These are phyloP conservation scores for Globomyces sp. DNA, from an alignment of 371 early-diverging fungal species.

Conservation along the genomic window DNA sequence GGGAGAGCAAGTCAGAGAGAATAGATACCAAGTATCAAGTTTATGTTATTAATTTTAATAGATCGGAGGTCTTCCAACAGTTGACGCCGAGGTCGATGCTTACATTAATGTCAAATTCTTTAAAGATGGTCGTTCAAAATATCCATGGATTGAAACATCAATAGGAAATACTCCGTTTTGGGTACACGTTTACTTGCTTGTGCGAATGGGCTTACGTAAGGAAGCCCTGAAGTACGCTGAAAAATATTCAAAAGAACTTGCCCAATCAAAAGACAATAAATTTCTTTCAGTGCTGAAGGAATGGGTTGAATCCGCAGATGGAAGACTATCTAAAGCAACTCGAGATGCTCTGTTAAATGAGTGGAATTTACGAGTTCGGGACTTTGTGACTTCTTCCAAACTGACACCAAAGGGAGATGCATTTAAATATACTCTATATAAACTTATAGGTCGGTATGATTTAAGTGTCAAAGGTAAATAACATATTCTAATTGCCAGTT, in stretches of 20 bases:
- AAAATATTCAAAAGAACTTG: slow-evolving; percentile 34
- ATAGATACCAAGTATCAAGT: slow-evolving; percentile 11
- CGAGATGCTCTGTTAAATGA: slow-evolving; percentile 55
- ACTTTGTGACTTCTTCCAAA: slow-evolving; percentile 15
- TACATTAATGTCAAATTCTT: slow-evolving; percentile 62
- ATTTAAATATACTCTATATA: slow-evolving; percentile 83
- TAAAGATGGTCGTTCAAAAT: slow-evolving; percentile 11
- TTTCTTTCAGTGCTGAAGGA: slow-evolving; percentile 67
- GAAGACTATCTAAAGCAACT: slow-evolving; percentile 44
- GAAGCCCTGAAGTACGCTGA: slow-evolving; percentile 66
- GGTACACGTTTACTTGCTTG: slow-evolving; percentile 76
- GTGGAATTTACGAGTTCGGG: slow-evolving; percentile 49
- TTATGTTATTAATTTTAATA: slow-evolving; percentile 4
- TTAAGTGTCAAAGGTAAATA: slow-evolving; percentile 50
- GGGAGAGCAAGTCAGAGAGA: slow-evolving; percentile 25
- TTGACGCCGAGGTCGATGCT: slow-evolving; percentile 62
- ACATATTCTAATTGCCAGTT: background rate
- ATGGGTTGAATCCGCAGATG: slow-evolving; percentile 55
- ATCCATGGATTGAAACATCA: slow-evolving; percentile 20
- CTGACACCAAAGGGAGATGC: slow-evolving; percentile 59
- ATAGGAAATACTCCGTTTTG: slow-evolving; percentile 68
- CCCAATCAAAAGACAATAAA: slow-evolving; percentile 42
- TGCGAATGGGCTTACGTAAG: slow-evolving; percentile 67
- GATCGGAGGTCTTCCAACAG: slow-evolving; percentile 44
- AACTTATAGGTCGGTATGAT: slow-evolving; percentile 86